phyloP scores from a whole-genome alignment of 768 basidiomycete species.

The Suillus clintonianus region DNA sequence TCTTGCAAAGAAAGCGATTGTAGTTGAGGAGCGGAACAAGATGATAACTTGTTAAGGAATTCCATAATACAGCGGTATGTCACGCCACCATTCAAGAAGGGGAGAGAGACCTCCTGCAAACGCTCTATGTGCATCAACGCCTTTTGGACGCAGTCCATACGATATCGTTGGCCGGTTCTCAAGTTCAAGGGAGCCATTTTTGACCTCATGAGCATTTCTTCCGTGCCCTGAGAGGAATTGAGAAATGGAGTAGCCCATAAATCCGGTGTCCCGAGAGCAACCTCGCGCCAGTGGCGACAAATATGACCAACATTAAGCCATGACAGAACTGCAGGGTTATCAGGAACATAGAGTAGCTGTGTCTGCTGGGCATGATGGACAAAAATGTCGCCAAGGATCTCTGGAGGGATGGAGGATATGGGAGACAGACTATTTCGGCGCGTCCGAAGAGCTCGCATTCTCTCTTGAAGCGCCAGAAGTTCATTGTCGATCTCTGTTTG shows the following conservation, averaged over 20 bases:
- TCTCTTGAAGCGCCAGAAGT: neutral
- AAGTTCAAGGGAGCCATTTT: slow-evolving; percentile 37
- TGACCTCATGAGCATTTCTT: slow-evolving; percentile 47
- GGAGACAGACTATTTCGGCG: slow-evolving; percentile 4
- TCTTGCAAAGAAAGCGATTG: slow-evolving; percentile 30
- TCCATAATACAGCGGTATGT: slow-evolving; percentile 23
- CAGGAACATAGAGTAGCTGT: neutral
- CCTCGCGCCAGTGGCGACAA: slow-evolving; percentile 38
- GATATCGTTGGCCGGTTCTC: slow-evolving; percentile 28
- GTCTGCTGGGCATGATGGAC: neutral
- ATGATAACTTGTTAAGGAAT: slow-evolving; percentile 24
- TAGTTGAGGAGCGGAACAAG: slow-evolving; percentile 32
- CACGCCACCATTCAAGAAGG: slow-evolving; percentile 19
- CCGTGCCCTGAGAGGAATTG: slow-evolving; percentile 35
- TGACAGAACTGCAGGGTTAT: neutral
- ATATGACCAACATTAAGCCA: slow-evolving; percentile 9
- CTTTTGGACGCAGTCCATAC: slow-evolving; percentile 28
- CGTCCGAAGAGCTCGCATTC: no score
- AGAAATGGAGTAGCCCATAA: slow-evolving; percentile 43
- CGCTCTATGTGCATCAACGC: slow-evolving; percentile 35
- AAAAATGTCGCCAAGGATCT: slow-evolving; percentile 6
- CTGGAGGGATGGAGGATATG: slow-evolving; percentile 5
- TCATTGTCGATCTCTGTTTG: slow-evolving; percentile 5
- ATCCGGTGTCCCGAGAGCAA: slow-evolving; percentile 39
- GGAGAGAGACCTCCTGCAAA: slow-evolving; percentile 34